Evolutionary conservation across 495 filamentous ascomycete genomes (phyloP).

Genomic region (Daldinia concentrica): DNA sequence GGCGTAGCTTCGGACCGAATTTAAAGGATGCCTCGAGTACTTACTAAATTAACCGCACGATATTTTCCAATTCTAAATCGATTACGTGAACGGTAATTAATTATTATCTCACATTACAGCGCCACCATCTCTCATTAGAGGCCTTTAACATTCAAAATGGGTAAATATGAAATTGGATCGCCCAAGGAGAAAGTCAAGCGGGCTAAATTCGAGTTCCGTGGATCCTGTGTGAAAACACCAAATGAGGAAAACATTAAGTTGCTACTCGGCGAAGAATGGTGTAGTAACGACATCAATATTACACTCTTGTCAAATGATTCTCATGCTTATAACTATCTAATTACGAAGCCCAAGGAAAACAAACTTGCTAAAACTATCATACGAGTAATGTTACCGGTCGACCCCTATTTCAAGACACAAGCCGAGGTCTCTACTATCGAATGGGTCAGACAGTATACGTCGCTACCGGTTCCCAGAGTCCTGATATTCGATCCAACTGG

Average conservation of each 20-base stretch:
- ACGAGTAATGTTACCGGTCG: constrained; percentile 2
- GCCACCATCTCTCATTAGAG: background rate
- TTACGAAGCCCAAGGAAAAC: background rate
- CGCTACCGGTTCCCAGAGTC: background rate
- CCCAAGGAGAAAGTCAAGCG: background rate
- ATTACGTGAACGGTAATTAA: background rate
- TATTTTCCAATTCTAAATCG: background rate
- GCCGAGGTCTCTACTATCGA: constrained; percentile 4
- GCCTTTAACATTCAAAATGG: background rate
- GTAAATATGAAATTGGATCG: background rate
- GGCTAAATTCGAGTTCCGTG: background rate
- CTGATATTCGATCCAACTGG: background rate
- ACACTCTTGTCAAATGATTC: constrained; percentile 1
- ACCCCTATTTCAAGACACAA: constrained; percentile 1
- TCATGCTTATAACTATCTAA: background rate
- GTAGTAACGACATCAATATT: background rate
- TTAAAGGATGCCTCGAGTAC: background rate
- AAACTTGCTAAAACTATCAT: background rate
- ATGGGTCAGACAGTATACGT: background rate
- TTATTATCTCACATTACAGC: background rate
- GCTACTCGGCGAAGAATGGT: background rate
- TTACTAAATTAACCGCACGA: background rate
- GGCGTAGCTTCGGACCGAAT: background rate
- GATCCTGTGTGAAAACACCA: background rate
- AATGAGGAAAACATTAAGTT: constrained; percentile 5